Conservation (phyloP, 805 yeast species). For the Debaryomyces tyrocola region DNA sequence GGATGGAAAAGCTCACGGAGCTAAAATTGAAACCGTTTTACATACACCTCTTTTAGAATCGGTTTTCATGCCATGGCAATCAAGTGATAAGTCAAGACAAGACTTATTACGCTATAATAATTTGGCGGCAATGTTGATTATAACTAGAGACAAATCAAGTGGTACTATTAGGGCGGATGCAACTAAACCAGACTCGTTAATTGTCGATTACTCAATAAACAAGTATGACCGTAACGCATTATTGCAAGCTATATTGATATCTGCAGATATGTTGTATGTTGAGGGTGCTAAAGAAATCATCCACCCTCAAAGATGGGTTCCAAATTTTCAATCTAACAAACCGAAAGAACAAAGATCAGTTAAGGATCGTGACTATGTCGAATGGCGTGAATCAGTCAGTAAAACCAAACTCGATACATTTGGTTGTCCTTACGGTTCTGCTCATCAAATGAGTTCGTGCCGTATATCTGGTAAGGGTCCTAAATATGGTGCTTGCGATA, state of each 20-base stretch:
- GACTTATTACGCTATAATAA: conserved; percentile 37
- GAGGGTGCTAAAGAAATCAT: conserved; percentile 49
- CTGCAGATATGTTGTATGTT: conserved; percentile 47
- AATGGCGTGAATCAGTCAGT: conserved; percentile 31
- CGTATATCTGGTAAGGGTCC: conserved; percentile 52
- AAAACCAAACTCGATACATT: conserved; percentile 26
- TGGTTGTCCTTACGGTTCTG: conserved; percentile 41
- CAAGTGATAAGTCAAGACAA: conserved; percentile 31
- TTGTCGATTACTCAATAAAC: conserved; percentile 39
- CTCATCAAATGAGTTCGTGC: conserved; percentile 56
- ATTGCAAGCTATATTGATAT: conserved; percentile 33
- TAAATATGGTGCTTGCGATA: conserved; percentile 42
- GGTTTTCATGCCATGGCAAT: conserved; percentile 44
- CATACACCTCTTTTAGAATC: conserved; percentile 44
- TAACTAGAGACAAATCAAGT: conserved; percentile 46
- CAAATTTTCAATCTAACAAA: conserved; percentile 34
- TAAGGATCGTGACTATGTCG: conserved; percentile 43
- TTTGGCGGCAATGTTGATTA: conserved; percentile 39
- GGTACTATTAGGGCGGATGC: conserved; percentile 40
- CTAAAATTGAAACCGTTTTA: conserved; percentile 49
- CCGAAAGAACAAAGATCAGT: conserved; percentile 39
- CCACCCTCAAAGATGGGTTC: conserved; percentile 31
- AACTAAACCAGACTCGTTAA: conserved; percentile 28
- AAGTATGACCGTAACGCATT: conserved; percentile 44
- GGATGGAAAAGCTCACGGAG: conserved; percentile 55